Evolutionary conservation across 495 filamentous ascomycete species (phyloP).

Genomic region (Xylaria intraflava): DNA sequence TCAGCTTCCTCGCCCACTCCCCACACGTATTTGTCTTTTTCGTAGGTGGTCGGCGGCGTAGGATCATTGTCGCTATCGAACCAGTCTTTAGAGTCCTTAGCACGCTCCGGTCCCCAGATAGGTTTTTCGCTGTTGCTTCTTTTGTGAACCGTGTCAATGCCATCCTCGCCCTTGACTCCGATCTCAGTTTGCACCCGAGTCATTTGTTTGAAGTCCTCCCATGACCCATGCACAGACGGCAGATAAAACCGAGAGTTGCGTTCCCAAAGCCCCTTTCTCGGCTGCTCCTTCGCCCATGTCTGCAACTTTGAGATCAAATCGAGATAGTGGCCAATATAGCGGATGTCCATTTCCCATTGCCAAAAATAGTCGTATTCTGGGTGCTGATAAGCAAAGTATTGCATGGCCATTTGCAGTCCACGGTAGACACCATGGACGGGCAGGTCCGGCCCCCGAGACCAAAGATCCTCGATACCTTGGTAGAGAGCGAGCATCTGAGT

Average conservation of each 20-base stretch:
- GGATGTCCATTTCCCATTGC: constrained; percentile 98
- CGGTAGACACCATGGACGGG: constrained; percentile 89
- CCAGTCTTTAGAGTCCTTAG: constrained; percentile 56
- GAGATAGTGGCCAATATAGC: constrained; percentile 95
- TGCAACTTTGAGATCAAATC: constrained; percentile 72
- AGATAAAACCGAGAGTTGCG: constrained; percentile 88
- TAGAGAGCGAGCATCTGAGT: constrained; percentile 86
- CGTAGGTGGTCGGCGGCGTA: constrained; percentile 60
- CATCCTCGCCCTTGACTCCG: constrained; percentile 62
- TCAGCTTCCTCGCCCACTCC: constrained; percentile 91
- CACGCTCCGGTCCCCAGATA: constrained; percentile 80
- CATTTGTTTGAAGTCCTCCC: constrained; percentile 91
- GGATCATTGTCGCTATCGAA: constrained; percentile 64
- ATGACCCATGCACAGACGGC: constrained; percentile 77
- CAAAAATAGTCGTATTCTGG: constrained; percentile 94
- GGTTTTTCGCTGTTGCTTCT: constrained; percentile 50
- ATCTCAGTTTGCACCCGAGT: constrained; percentile 83
- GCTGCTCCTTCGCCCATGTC: constrained; percentile 73
- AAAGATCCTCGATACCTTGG: constrained; percentile 69
- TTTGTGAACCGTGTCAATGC: constrained; percentile 25
- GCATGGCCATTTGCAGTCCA: constrained; percentile 86
- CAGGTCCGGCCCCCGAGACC: constrained; percentile 54
- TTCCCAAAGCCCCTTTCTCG: constrained; percentile 90
- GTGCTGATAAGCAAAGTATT: constrained; percentile 83
- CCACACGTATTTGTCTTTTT: constrained; percentile 78